A percentile compares a stretch with the other conserved stretches of the same genome.
phyloP scores from a whole-genome alignment of 306 rosid species.

The Abrus precatorius region DNA sequence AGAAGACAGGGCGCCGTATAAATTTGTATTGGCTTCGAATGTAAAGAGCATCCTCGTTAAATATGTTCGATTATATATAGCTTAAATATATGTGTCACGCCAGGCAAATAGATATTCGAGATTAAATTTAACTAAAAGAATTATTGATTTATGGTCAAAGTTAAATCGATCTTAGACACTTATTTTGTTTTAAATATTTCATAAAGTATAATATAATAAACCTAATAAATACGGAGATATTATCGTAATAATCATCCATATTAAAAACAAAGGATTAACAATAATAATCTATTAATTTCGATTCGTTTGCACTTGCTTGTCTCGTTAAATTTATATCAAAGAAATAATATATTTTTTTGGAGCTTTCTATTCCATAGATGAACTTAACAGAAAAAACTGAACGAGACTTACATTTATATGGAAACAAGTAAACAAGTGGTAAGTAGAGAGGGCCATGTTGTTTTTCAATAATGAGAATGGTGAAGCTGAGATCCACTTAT shows the following conservation, averaged over 20 bases:
- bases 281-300: too few species aligned
- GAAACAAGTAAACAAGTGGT: neutral
- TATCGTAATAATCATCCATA: neutral
- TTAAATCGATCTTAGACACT: neutral
- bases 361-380: neutral
- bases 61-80: neutral
- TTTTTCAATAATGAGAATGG: conserved; percentile 6
- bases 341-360: too few species aligned
- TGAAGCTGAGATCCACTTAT: conserved; percentile 30
- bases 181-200: neutral
- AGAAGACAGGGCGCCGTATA: conserved; percentile 52
- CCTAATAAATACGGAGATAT: neutral
- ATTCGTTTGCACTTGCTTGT: neutral
- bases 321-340: too few species aligned
- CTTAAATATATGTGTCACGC: neutral
- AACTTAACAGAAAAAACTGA: neutral
- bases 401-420: neutral
- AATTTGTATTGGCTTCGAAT: conserved; percentile 32
- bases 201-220: neutral
- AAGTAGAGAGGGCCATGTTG: conserved; percentile 11
- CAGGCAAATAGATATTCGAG: neutral
- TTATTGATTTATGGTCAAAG: neutral
- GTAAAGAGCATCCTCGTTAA: neutral
- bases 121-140: too few species aligned
- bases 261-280: too few species aligned